Percentiles rank a stretch among this genome's conserved stretches.
Evolutionary conservation across 139 green algal species (phyloP).

Genomic region (Coccomyxa sp.): DNA sequence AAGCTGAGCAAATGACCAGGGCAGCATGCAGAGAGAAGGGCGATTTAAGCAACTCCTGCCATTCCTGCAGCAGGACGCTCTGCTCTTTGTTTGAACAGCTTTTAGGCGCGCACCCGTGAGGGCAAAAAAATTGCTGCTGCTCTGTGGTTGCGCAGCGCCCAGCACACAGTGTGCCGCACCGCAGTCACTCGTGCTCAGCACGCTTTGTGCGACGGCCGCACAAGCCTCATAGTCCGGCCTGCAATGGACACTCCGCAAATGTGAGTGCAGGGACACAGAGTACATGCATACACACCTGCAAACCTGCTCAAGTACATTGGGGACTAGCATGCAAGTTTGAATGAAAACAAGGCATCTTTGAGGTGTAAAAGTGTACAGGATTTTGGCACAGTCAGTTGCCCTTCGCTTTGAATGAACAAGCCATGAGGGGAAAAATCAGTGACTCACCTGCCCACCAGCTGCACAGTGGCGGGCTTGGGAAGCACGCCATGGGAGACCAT

Average conservation of each 20-base stretch:
- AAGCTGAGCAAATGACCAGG: too few relatives aligned
- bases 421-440: not conserved
- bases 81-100: too few relatives aligned
- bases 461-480: slow-evolving; percentile 9
- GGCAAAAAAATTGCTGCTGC: slow-evolving; percentile 36
- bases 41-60: too few relatives aligned
- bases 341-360: not conserved
- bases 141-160: slow-evolving; percentile 33
- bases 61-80: too few relatives aligned
- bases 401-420: not conserved
- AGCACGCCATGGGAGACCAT: slow-evolving; percentile 12
- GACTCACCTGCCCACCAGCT: slow-evolving; percentile 30
- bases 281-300: not conserved
- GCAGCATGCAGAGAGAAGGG: too few relatives aligned
- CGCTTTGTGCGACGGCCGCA: slow-evolving; percentile 26
- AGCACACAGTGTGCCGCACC: slow-evolving; percentile 37
- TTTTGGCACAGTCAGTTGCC: not conserved
- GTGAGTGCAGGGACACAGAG: not conserved
- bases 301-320: not conserved
- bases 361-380: not conserved
- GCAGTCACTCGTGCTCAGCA: slow-evolving; percentile 41
- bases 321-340: too few relatives aligned
- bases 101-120: slow-evolving; percentile 24
- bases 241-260: not conserved
- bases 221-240: slow-evolving; percentile 51